These are phyloP conservation scores for Colletotrichum spaethianum DNA, from an alignment of 2,329 filamentous ascomycete species.

Conservation along the genomic window DNA sequence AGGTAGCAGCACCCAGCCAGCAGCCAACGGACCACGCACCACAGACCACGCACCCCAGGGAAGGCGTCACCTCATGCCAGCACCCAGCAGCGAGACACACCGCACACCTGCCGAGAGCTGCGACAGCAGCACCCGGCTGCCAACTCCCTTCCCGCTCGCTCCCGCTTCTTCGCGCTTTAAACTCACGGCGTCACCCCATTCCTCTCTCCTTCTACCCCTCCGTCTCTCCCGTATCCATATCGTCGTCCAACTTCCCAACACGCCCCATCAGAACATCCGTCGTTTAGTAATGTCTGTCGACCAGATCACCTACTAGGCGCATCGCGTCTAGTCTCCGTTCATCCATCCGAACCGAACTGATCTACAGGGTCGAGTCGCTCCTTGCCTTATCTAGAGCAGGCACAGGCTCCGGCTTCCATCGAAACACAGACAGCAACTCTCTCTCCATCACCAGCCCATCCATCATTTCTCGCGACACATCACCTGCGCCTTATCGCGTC, in stretches of 20 bases:
- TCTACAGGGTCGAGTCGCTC: constrained; percentile 40
- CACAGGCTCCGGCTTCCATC: constrained; percentile 32
- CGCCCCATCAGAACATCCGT: constrained; percentile 17
- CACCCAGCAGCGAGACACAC: background rate
- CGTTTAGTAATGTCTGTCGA: constrained; percentile 40
- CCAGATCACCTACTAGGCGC: constrained; percentile 42
- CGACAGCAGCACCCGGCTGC: constrained; percentile 20
- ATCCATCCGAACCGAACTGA: constrained; percentile 31
- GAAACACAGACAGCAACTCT: constrained; percentile 34
- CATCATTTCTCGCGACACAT: constrained; percentile 21
- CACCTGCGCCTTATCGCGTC: constrained; percentile 20
- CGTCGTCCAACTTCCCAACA: constrained; percentile 15
- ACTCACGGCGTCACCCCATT: constrained; percentile 37
- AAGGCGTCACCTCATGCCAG: constrained; percentile 36
- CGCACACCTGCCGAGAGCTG: constrained; percentile 38
- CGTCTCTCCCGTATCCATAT: background rate
- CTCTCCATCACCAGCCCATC: constrained; percentile 17
- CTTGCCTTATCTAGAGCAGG: constrained; percentile 34
- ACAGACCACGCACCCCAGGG: constrained; percentile 20
- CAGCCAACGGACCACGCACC: constrained; percentile 22
- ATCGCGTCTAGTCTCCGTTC: constrained; percentile 43
- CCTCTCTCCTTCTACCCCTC: constrained; percentile 16
- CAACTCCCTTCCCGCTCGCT: constrained; percentile 23
- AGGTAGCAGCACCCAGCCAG: constrained; percentile 22
- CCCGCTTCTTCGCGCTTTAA: constrained; percentile 33